phyloP scores from a whole-genome alignment of 495 filamentous ascomycete genomes.

The Penicillium lagena region DNA sequence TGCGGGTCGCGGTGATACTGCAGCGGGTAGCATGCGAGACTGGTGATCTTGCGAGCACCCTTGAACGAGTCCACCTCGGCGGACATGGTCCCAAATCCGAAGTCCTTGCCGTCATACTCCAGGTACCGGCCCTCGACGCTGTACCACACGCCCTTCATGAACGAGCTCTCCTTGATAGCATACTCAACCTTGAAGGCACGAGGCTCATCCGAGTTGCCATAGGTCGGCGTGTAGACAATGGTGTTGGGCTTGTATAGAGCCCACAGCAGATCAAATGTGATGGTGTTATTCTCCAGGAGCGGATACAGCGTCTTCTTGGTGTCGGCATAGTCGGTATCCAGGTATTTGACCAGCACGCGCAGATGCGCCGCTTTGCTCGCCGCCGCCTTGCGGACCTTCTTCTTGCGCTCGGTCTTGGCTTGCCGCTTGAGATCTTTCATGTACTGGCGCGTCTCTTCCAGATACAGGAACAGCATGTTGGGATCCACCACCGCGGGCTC shows the following conservation, averaged over 20 bases:
- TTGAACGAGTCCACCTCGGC: conserved; percentile 74
- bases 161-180: conserved; percentile 61
- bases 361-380: conserved; percentile 53
- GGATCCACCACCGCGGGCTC: conserved; percentile 76
- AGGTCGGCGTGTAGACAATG: conserved; percentile 74
- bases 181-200: conserved; percentile 87
- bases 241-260: conserved; percentile 89
- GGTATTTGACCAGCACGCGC: conserved; percentile 71
- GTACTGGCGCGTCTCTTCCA: conserved; percentile 64
- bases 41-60: conserved; percentile 76
- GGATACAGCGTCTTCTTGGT: conserved; percentile 79
- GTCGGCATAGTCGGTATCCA: conserved; percentile 76
- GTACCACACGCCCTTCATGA: conserved; percentile 77
- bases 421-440: conserved; percentile 61
- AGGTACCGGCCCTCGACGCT: conserved; percentile 75
- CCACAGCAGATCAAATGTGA: conserved; percentile 89
- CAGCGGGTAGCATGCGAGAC: conserved; percentile 70
- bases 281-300: conserved; percentile 73
- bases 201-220: conserved; percentile 73
- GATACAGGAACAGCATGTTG: conserved; percentile 83
- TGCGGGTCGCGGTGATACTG: conserved; percentile 74
- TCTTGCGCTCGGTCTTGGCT: conserved; percentile 58
- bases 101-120: conserved; percentile 77
- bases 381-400: conserved; percentile 55
- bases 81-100: conserved; percentile 64